These are phyloP conservation scores for Yamadazyma mexicana DNA, from an alignment of 1,139 yeast species.

Conservation along the genomic window DNA sequence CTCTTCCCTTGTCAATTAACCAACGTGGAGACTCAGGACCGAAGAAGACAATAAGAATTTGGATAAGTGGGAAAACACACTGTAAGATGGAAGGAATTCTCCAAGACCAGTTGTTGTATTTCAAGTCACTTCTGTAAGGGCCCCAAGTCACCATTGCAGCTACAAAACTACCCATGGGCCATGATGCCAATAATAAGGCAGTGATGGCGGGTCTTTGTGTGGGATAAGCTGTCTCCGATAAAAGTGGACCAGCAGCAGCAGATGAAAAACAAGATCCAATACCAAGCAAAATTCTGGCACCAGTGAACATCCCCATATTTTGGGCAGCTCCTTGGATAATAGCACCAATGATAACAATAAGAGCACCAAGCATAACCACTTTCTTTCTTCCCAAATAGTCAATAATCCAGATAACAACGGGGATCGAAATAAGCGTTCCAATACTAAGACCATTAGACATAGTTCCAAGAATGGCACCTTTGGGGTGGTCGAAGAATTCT, in stretches of 20 bases:
- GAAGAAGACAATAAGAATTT: slow-evolving; percentile 17
- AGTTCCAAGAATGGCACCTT: slow-evolving; percentile 36
- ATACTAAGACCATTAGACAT: slow-evolving; percentile 33
- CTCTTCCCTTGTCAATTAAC: slow-evolving; percentile 7
- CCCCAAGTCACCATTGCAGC: slow-evolving; percentile 55
- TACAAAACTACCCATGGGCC: slow-evolving; percentile 53
- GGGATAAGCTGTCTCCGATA: slow-evolving; percentile 46
- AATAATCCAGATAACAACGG: slow-evolving; percentile 20
- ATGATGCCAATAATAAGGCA: slow-evolving; percentile 46
- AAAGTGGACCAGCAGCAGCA: slow-evolving; percentile 39
- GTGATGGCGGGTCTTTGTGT: slow-evolving; percentile 49
- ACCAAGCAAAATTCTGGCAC: slow-evolving; percentile 7
- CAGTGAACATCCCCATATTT: slow-evolving; percentile 7
- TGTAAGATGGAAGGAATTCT: slow-evolving; percentile 47
- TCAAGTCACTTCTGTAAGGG: slow-evolving; percentile 28
- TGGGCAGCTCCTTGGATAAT: slow-evolving; percentile 37
- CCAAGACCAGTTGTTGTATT: slow-evolving; percentile 31
- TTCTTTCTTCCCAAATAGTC: slow-evolving; percentile 36
- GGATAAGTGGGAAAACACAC: slow-evolving; percentile 30
- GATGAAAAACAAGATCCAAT: slow-evolving; percentile 34
- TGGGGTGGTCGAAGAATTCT: slow-evolving; percentile 5
- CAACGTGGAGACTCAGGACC: slow-evolving; percentile 14
- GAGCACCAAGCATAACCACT: slow-evolving; percentile 26
- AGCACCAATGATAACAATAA: slow-evolving; percentile 33
- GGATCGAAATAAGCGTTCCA: slow-evolving; percentile 21